Evolutionary conservation across 1,139 yeast species (phyloP), one percentile per base, ranked within the genome.

Genomic region (Wickerhamomyces sp.): DNA sequence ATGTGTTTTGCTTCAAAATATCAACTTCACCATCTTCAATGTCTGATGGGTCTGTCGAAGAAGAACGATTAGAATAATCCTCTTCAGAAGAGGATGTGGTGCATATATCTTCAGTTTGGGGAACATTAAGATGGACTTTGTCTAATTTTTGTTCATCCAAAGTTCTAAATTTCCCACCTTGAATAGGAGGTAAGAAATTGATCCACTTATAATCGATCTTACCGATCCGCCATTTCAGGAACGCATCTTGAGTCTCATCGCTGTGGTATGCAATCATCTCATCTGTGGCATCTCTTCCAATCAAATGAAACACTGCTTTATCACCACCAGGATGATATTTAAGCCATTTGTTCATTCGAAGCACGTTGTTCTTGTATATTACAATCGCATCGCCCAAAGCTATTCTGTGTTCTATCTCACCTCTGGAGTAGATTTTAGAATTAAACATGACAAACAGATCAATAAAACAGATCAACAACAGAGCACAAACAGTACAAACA

Each of bases 211-310:
- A 58, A 41, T 78, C 76, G 7, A 87, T 75, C 22, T 54, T 55
- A 2, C 96, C 96, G 12, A 88, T 69, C 43, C 65, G 72, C 74
- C 76, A 89, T 32, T 63, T 68, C 12, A 56, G 56, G 59, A 86
- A 81, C 0, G 60, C 57, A 3, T 49, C 42, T 13, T 73, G 62
- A 0, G 95, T 74, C 37, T 77, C 82, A 15, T 69, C 74, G 25
- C 78, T 63, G 56, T 88, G 96, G 55, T 86, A 83, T 10, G 90
- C 90, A 40, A 79, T 74, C 86, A 88, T 87, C 59, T 88, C 96
- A 57, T 87, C 95, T 1, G 94, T 81, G 9, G 96, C 95, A 61
- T 88, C 96, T 44, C 92, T 67, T 4, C 96, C 97, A 7, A 88
- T 75, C 82, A 88, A 73, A 60, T 88, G 96, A 48, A 68, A 69